Base-by-base conservation (phyloP, 306 rosid genomes). In the Cucurbita pepo region DNA sequence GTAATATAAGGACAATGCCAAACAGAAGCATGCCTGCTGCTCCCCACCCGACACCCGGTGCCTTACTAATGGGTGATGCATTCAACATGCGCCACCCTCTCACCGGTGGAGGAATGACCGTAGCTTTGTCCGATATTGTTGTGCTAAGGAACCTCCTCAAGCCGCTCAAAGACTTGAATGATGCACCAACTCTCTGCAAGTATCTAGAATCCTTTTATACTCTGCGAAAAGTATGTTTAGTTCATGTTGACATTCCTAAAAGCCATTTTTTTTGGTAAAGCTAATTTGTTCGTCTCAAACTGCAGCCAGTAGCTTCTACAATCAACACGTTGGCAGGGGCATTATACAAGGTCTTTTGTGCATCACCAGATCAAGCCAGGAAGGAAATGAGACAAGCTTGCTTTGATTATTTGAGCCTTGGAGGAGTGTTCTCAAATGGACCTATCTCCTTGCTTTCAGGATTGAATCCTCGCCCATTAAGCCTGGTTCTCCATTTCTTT, bases 71-170 rank as follows among this genome's bases (percentile, higher is more conserved):
- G 98, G 96, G 98, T 37, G 98, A 90, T 77, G 98, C 98, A 67
- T 90, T 93, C 86, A 93, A 93, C 81, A 93, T 93, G 98, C 98
- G 97, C 62, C 98, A 90, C 77, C 98, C 98, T 56, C 85, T 93
- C 59, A 93, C 98, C 0, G 97, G 98, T 14, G 98, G 98, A 52
- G 98, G 98, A 76, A 90, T 93, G 98, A 93, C 97, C 0, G 98
- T 90, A 38, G 97, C 97, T 48, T 67, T 93, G 78, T 90, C 98
- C 38, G 98, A 93, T 82, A 85, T 90, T 56, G 97, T 88, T 56
- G 97, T 93, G 59, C 88, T 93, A 36, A 86, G 89, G 69, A 82
- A 88, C 84, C 98, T 93, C 71, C 96, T 93, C 69, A 88, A 45
- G 86, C 96, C 96, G 60, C 79, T 88, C 78, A 70, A 45, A 38